Evolutionary conservation across 768 basidiomycete genomes (phyloP), one percentile per base, ranked within the genome.

Genomic region (Boletus patriciae): DNA sequence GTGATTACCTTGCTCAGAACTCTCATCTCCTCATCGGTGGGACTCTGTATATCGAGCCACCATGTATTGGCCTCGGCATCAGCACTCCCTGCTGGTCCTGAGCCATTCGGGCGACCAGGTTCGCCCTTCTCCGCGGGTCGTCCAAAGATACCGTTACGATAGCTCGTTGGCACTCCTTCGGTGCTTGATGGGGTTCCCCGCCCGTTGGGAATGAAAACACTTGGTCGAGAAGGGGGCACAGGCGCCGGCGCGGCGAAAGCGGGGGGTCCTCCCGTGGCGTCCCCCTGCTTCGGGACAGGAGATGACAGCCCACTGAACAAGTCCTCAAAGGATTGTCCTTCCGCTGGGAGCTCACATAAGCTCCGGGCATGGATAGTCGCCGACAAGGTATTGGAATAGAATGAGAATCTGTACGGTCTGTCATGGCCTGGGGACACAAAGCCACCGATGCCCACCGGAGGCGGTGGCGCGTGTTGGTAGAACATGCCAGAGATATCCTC

Each of bases 11-110:
- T 92, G 76, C 90, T 91, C 15, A 99, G 78, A 78, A 95, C 86
- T 70, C 92, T 92, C 97, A 99, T 98, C 74, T 99, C 97, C 46
- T 95, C 94, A 61, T 99, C 97, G 1, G 95, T 98, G 0, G 97
- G 97, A 54, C 85, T 88, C 51, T 87, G 82, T 2, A 98, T 82
- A 66, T 99, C 97, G 59, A 99, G 73, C 97, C 97, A 99, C 97
- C 97, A 99, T 2, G 94, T 97, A 66, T 82, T 87, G 1, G 79
- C 80, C 61, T 94, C 94, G 3, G 78, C 77, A 51, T 88, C 80
- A 21, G 45, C 33, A 21, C 19, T 50, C 25, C 43, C 16, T 11
- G 62, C 59, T 21, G 63, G 66, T 18, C 63, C 72, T 8, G 66
- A 68, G 18, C 65, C 64, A 23, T 66, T 60, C 3, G 62, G 66